Base-by-base conservation (phyloP, 345 rosid genomes). In the Brassica juncea region DNA sequence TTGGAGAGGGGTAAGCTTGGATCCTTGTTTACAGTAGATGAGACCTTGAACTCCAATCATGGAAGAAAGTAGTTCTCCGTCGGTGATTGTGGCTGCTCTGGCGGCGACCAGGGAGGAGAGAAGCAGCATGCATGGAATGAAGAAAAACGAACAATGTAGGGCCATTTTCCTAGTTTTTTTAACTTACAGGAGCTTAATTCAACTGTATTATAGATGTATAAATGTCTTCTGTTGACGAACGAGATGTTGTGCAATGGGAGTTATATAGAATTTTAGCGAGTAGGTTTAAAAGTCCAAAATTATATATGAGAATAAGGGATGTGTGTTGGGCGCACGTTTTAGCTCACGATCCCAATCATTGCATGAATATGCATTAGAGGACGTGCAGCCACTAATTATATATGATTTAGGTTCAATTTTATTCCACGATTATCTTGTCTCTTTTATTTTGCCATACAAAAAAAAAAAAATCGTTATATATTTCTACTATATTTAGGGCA, bases 21-120 rank as follows among this genome's bases (percentile, higher is more conserved):
- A 49, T 64, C 83, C 84, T 37, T 82, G 79, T 80, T 80, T 86
- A 75, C 97, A 88, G 77, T 86, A 87, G 60, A 86, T 84, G 77
- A 85, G 79, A 47, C 97, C 94, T 80, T 87, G 89, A 73, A 88
- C 80, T 31, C 84, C 90, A 2, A 89, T 82, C 32, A 82, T 74
- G 31, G 87, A 83, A 30, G 88, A 82, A 57, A 85, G 84, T 11
- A 76, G 58, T n/a, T 80, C 79, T 19, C 73, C 82, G 8, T 81
- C 73, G 19, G 47, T 52, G 37, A 12, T 42, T 21, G 75, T 64
- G 6, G 80, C 70, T 70, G 77, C 81, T 27, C 68, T 34, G 75
- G 73, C 74, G 62, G 60, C 47, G 10, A 76, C 16, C 2, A 70
- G 54, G 12, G 73, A 57, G 71, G 84, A 15, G 37, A 85, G 71